These are phyloP conservation scores for Thraustotheca clavata DNA, from an alignment of 352 stramenopile genomes.

Conservation along the genomic window DNA sequence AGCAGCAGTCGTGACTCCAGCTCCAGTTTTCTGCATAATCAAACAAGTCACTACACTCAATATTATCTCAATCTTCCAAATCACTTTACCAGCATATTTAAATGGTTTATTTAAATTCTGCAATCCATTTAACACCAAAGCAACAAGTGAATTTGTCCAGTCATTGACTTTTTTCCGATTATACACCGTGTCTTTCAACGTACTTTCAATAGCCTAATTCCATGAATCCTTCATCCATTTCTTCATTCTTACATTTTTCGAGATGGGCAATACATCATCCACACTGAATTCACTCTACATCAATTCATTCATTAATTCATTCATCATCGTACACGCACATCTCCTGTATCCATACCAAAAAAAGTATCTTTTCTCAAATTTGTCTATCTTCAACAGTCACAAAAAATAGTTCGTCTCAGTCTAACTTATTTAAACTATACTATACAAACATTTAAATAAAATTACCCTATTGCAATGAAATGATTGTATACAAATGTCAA, in stretches of 20 bases:
- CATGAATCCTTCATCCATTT: too few species aligned
- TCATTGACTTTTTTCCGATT: conserved; percentile 81
- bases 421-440: not conserved
- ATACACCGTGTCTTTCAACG: conserved; percentile 76
- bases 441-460: conserved; percentile 9
- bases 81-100: conserved; percentile 31
- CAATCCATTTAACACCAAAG: conserved; percentile 62
- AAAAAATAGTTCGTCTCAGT: too few species aligned
- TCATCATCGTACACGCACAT: not conserved
- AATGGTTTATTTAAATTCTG: conserved; percentile 85
- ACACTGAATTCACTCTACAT: conserved; percentile 20
- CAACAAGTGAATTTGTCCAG: conserved; percentile 77
- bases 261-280: conserved; percentile 20
- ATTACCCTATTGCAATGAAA: not conserved
- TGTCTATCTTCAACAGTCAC: too few species aligned
- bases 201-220: conserved; percentile 66
- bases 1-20: conserved; percentile 53
- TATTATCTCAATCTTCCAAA: not conserved
- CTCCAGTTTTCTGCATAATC: conserved; percentile 81
- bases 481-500: not conserved
- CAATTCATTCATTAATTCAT: not conserved
- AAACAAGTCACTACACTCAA: conserved; percentile 69
- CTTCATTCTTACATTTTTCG: conserved; percentile 15
- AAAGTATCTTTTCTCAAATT: not conserved
- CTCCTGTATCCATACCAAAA: conserved; percentile 13